Conservation (phyloP, 805 yeast species). For the Starmera dryadoides region DNA sequence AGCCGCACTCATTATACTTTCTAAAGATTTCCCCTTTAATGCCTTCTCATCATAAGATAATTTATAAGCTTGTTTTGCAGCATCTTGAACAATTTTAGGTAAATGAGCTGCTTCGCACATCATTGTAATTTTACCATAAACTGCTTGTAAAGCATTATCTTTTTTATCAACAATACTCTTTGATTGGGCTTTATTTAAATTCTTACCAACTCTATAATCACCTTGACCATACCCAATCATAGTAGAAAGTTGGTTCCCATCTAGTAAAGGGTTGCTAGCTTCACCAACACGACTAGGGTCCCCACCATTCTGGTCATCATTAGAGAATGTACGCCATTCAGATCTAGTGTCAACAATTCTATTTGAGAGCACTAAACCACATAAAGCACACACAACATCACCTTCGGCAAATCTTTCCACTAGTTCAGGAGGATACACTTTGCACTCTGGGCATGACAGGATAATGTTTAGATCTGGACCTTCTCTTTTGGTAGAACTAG, state of each 20-base stretch:
- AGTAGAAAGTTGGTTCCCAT: conserved; percentile 86
- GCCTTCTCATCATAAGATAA: conserved; percentile 81
- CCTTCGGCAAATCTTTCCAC: conserved; percentile 96
- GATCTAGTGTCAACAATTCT: conserved; percentile 91
- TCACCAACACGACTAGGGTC: conserved; percentile 99
- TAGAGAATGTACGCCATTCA: conserved; percentile 97
- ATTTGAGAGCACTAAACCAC: conserved; percentile 91
- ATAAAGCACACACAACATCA: conserved; percentile 95
- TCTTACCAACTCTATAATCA: conserved; percentile 81
- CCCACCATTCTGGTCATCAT: conserved; percentile 96
- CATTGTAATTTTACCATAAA: conserved; percentile 85
- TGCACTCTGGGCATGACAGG: conserved; percentile 92
- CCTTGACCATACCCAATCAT: conserved; percentile 85
- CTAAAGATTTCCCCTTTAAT: conserved; percentile 86
- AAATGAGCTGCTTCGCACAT: conserved; percentile 95
- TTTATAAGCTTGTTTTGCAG: conserved; percentile 94
- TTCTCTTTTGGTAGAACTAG: conserved; percentile 18
- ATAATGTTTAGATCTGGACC: conserved; percentile 87
- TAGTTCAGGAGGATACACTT: conserved; percentile 90
- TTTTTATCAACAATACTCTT: conserved; percentile 78
- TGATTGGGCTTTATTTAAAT: conserved; percentile 83
- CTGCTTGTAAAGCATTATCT: conserved; percentile 82
- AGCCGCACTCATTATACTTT: conserved; percentile 93
- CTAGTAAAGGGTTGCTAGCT: conserved; percentile 87
- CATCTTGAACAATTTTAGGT: conserved; percentile 93